Percentiles rank a stretch among this genome's conserved stretches.
These are phyloP conservation scores for Gypsophila paniculata DNA, from an alignment of 179 eudicot genomes.

Conservation along the genomic window DNA sequence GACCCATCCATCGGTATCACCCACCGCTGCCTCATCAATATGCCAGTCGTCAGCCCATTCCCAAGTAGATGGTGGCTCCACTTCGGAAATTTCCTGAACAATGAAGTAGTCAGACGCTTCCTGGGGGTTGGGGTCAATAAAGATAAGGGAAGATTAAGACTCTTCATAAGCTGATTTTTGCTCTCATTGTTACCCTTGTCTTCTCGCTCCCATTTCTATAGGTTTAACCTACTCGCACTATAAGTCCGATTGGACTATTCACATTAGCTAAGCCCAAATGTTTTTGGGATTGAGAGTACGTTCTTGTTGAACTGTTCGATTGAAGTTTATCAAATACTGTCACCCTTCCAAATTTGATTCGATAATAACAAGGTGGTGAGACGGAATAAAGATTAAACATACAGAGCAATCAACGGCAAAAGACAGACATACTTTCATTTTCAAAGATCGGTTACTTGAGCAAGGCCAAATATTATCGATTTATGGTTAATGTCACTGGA, in stretches of 20 bases:
- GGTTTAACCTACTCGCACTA: background rate
- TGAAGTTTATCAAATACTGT: background rate
- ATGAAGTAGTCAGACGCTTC: conserved; percentile 16
- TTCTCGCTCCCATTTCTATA: background rate
- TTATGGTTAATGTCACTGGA: background rate
- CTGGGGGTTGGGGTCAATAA: background rate
- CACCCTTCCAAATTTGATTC: background rate
- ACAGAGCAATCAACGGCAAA: background rate
- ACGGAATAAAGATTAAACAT: background rate
- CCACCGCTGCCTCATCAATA: conserved; percentile 50
- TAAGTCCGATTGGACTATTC: background rate
- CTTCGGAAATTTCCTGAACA: conserved; percentile 47
- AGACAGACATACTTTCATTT: too few species aligned
- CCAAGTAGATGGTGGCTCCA: conserved; percentile 61
- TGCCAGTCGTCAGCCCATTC: conserved; percentile 92
- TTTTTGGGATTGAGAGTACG: background rate
- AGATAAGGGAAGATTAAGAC: background rate
- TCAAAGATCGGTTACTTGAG: too few species aligned
- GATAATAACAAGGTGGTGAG: background rate
- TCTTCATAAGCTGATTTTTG: background rate
- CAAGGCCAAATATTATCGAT: too few species aligned
- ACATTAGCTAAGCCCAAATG: background rate
- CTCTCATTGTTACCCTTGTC: background rate
- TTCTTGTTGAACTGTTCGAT: background rate
- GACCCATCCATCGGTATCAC: conserved; percentile 67